phyloP scores from a whole-genome alignment of 1,139 yeast species.

The Eremothecium cymbalariae region DNA sequence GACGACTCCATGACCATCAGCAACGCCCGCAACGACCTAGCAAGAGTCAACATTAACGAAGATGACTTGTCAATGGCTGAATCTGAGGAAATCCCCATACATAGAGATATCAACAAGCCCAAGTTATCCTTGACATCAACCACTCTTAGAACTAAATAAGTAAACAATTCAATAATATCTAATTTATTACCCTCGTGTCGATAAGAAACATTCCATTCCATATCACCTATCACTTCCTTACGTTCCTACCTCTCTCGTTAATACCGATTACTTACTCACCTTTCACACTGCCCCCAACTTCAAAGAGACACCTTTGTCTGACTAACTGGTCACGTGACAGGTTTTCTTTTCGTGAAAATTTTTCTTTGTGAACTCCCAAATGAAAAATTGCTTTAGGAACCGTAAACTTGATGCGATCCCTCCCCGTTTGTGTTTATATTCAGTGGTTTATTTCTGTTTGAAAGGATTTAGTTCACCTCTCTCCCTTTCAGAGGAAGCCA shows the following conservation, averaged over 20 bases:
- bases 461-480: neutral
- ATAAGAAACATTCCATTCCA: neutral
- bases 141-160: slow-evolving; percentile 8
- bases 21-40: slow-evolving; percentile 2
- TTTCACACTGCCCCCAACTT: too few species aligned
- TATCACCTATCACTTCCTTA: neutral
- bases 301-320: too few species aligned
- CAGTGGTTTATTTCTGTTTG: neutral
- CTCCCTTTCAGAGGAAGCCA: neutral
- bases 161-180: too few species aligned
- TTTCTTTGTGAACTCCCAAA: slow-evolving; percentile 1
- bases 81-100: slow-evolving; percentile 4
- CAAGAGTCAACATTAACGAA: slow-evolving; percentile 3
- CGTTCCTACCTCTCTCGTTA: too few species aligned
- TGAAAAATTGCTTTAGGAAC: slow-evolving; percentile 4
- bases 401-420: slow-evolving; percentile 3
- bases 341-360: slow-evolving; percentile 2
- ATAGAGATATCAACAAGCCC: slow-evolving; percentile 6
- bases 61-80: slow-evolving; percentile 5
- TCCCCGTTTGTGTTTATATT: slow-evolving; percentile 2
- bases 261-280: too few species aligned
- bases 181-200: too few species aligned
- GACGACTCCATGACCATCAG: slow-evolving; percentile 5
- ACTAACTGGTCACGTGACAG: slow-evolving; percentile 1
- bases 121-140: slow-evolving; percentile 11